These are phyloP conservation scores for Grifola frondosa DNA, from an alignment of 1,284 basidiomycete species.

Conservation along the genomic window DNA sequence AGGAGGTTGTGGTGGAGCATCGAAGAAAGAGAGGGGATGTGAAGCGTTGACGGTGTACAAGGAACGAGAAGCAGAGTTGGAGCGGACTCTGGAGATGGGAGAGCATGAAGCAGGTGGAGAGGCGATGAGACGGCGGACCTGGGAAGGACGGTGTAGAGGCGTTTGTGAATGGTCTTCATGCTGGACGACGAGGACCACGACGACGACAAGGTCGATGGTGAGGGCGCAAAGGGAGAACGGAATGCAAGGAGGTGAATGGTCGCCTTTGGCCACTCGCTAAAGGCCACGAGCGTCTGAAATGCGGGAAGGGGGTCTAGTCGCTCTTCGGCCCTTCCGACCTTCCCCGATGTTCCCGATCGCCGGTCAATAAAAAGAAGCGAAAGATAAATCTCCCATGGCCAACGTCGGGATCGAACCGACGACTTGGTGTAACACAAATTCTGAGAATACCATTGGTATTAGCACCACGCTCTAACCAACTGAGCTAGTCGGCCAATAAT, in stretches of 20 bases:
- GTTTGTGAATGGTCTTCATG: conserved; percentile 57
- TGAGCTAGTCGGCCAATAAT: no score
- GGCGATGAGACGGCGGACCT: conserved; percentile 23
- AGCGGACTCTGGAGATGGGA: conserved; percentile 42
- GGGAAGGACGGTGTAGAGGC: conserved; percentile 50
- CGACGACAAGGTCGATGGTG: conserved; percentile 6
- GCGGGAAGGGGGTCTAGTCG: no score
- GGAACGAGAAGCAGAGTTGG: conserved; percentile 43
- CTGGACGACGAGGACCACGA: conserved; percentile 3
- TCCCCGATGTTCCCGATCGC: no score
- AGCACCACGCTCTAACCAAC: no score
- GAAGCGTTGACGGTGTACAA: conserved; percentile 39
- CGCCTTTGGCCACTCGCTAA: no score
- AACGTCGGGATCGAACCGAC: no score
- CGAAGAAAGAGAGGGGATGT: conserved; percentile 47
- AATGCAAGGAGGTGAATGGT: conserved; percentile 1
- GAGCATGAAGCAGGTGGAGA: conserved; percentile 25
- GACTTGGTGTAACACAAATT: no score
- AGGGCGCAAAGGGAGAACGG: conserved; percentile 5
- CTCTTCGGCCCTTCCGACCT: no score
- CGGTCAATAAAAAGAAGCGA: no score
- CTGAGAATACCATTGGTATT: no score
- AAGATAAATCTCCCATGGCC: no score
- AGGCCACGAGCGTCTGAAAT: no score
- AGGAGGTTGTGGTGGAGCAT: conserved; percentile 37